Base-by-base conservation (phyloP, 768 basidiomycete genomes). In the Pleurotus sapidus region DNA sequence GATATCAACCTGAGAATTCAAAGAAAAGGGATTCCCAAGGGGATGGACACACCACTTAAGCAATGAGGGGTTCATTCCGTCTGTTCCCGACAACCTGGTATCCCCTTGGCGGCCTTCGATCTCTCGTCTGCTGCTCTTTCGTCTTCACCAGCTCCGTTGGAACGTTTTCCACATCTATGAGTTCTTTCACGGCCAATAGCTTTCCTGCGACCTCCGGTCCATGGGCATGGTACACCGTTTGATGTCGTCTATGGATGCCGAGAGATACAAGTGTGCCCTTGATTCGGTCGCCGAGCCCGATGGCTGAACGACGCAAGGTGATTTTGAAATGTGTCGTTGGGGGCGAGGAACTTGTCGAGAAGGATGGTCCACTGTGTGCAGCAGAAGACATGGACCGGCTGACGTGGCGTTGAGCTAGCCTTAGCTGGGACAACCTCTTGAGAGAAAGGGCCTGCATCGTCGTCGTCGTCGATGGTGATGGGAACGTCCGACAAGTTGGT, bases 91-190 rank as follows among this genome's bases (percentile, higher is more conserved):
- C 70, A 17, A 92, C 82, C 49, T 77, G 77, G 59, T 89, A 94
- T 12, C 91, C 92, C 46, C 87, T 75, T 9, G 79, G 70, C 8
- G 89, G 82, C 68, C 79, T 84, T 65, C 91, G 76, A 60, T 88
- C 87, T 64, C 70, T 68, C 62, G 84, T 78, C 75, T 88, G 86
- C 72, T 91, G 79, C 60, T 81, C 73, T 67, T 85, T 84, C n/a
- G 84, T 87, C 72, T 80, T 78, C 23, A 93, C 91, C 56, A 79
- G 74, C 34, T 78, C 76, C 23, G 76, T 74, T 0, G 87, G 82
- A 14, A 97, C 93, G 67, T 95, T 96, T 69, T 87, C 80, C 43
- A 98, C 94, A 66, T 89, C 82, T 8, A 97, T 83, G 45, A 98
- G 75, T 73, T 98, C 95, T 78, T 97, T 98, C 57, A 97, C 84